A percentile compares a stretch with the other conserved stretches of the same genome.
These are phyloP conservation scores for Vanderwaltozyma polyspora DNA, from an alignment of 805 yeast species.

Conservation along the genomic window DNA sequence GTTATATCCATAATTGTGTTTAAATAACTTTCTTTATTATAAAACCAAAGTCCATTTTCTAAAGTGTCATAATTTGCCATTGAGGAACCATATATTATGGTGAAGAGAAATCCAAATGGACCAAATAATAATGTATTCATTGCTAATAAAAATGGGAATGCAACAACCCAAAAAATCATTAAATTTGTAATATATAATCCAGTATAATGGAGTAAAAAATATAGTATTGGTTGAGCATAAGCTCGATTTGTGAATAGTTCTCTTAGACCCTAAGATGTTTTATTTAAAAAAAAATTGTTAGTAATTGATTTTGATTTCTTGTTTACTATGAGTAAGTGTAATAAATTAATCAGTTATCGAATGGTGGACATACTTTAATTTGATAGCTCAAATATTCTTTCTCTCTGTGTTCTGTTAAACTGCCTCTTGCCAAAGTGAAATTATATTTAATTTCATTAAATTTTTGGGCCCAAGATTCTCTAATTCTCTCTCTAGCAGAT, in stretches of 20 bases:
- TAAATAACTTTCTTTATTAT: not conserved
- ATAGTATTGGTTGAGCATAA: not conserved
- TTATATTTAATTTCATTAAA: too few species aligned
- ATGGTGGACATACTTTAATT: constrained; percentile 2
- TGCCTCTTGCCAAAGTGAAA: too few species aligned
- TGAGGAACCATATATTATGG: not conserved
- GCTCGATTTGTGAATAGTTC: not conserved
- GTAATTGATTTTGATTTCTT: not conserved
- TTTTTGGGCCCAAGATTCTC: too few species aligned
- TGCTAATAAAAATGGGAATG: not conserved
- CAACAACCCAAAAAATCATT: not conserved
- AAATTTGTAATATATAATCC: not conserved
- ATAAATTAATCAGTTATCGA: too few species aligned
- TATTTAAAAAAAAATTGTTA: not conserved
- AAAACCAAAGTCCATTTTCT: not conserved
- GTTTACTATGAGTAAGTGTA: too few species aligned
- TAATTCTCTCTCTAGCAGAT: too few species aligned
- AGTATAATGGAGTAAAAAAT: not conserved
- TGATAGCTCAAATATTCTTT: not conserved
- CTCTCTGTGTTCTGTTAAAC: too few species aligned
- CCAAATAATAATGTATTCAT: constrained; percentile 1
- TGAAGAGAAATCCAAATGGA: not conserved
- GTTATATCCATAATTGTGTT: constrained; percentile 1
- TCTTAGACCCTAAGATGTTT: constrained; percentile 2
- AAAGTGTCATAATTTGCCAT: constrained; percentile 1